Percentiles rank a stretch among this genome's conserved stretches.
Evolutionary conservation across 2,329 filamentous ascomycete genomes (phyloP).

Genomic region (Lithohypha guttulata): DNA sequence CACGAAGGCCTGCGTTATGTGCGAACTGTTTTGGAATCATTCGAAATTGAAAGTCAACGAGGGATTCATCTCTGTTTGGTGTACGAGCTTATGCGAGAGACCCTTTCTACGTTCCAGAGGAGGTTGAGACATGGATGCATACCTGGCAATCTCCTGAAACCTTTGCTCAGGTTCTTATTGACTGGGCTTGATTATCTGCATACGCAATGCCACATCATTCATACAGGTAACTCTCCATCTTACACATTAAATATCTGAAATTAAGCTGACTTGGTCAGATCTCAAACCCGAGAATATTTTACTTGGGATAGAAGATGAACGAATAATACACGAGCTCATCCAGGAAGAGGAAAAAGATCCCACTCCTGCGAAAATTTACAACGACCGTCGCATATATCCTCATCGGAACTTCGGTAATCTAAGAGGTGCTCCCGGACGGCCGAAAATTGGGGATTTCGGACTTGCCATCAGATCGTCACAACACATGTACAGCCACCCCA

Average conservation of each 20-base stretch:
- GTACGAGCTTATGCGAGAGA: slow-evolving; percentile 4
- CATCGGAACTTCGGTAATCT: not conserved
- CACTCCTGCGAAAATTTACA: not conserved
- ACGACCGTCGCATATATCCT: not conserved
- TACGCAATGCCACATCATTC: slow-evolving; percentile 29
- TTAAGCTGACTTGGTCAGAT: slow-evolving; percentile 22
- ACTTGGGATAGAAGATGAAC: slow-evolving; percentile 25
- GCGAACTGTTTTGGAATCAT: slow-evolving; percentile 1
- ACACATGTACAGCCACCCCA: slow-evolving; percentile 34
- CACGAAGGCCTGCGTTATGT: slow-evolving; percentile 6
- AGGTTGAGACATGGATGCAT: not conserved
- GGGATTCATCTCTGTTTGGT: slow-evolving; percentile 2
- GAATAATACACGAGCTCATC: not conserved
- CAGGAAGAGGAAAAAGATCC: not conserved
- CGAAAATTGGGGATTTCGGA: slow-evolving; percentile 30
- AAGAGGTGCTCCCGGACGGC: slow-evolving; percentile 3
- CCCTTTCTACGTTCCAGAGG: slow-evolving; percentile 4
- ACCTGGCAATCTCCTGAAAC: not conserved
- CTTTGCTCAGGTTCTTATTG: slow-evolving; percentile 29
- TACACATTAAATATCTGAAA: not conserved
- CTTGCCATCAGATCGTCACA: slow-evolving; percentile 27
- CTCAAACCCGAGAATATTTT: slow-evolving; percentile 37
- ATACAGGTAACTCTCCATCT: slow-evolving; percentile 24
- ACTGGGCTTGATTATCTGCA: slow-evolving; percentile 33
- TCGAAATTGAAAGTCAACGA: not conserved